Evolutionary conservation across 192 early-diverging fungal species (phyloP), one percentile per base, ranked within the genome.

Genomic region (Rhizophagus sp.): DNA sequence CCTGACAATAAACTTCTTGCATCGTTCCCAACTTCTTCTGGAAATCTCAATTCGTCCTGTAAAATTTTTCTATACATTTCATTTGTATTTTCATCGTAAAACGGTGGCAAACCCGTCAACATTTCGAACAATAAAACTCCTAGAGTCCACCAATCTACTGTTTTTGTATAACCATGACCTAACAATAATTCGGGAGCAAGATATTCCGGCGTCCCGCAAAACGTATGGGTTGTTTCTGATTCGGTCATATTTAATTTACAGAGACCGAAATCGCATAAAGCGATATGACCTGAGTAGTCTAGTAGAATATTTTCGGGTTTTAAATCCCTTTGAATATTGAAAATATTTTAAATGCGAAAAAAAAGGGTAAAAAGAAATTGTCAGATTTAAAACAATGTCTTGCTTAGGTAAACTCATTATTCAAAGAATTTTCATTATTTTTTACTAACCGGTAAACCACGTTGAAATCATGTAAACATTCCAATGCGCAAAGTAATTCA

Each of bases 151-250:
- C 98, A 99, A 88, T 99, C 98, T 2, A 98, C 96, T 10, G 94
- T 92, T 81, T 95, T 95, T 30, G 92, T 93, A 85, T 98, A 98
- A 17, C 94, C 95, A 63, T 94, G 91, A 67, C 91, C 93, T 52
- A 92, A 87, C 12, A 99, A 85, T 25, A 99, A 83, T 88, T 99
- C 97, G 12, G 93, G 95, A 0, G 97, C 95, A 66, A 99, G 92
- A 83, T 98, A 99, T 82, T 99, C 98, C n/a, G 97, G 97, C 12
- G 98, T 99, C 12, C 98, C 98, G 84, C 97, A 98, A 78, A 98
- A 97, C 0, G 97, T 97, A 83, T 93, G 91, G 36, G 98, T 98
- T 3, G 92, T 95, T 75, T 95, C 95, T 66, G 94, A 93, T 82
- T 97, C 96, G 41, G 92, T 93, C 93, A 97, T 98, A 82, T 97